Evolutionary conservation across 768 basidiomycete genomes (phyloP), one percentile per base, ranked within the genome.

Genomic region (Russula lepida): DNA sequence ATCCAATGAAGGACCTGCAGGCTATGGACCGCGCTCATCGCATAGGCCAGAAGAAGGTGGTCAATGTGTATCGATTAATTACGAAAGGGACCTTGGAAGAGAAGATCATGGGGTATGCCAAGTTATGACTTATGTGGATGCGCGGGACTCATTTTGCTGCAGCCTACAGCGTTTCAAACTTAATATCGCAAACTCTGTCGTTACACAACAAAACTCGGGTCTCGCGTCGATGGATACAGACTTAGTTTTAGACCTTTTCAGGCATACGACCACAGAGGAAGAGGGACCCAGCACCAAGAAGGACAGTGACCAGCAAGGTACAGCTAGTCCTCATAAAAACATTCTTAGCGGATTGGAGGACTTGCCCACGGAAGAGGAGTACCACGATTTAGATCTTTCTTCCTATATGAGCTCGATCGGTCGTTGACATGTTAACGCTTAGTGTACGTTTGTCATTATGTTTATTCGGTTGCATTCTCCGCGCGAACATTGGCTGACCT

Each of bases 1-100:
- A 99, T 72, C 97, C 97, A 7, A 97, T 95, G 94, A 98, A 98
- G 73, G 97, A 99, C 76, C 76, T 98, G 6, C 97, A 99, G 70
- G 97, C 97, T 8, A 99, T 99, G 97, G 97, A 99, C 71, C 83
- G 97, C 60, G 97, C 97, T 1, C 97, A 98, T 74, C 87, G 97
- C 56, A 87, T 98, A 39, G 97, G 97, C 6, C 97, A 99, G 76
- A 98, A 97, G 79, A 93, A 94, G 73, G 95, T 98, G 15, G 97
- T 99, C 30, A 98, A 98, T 67, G 97, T 99, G 6, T 99, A 99
- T 75, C 88, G 97, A 17, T 76, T 99, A 55, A 92, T 99, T 67
- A 98, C 95, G 13, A 89, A 95, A 70, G 97, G 95, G 13, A 99
- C 97, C 0, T 72, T 99, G 41, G 97, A 99, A 73, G 97, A 98